Base-by-base conservation (phyloP, 1,139 yeast species). In the Candida neerlandica region DNA sequence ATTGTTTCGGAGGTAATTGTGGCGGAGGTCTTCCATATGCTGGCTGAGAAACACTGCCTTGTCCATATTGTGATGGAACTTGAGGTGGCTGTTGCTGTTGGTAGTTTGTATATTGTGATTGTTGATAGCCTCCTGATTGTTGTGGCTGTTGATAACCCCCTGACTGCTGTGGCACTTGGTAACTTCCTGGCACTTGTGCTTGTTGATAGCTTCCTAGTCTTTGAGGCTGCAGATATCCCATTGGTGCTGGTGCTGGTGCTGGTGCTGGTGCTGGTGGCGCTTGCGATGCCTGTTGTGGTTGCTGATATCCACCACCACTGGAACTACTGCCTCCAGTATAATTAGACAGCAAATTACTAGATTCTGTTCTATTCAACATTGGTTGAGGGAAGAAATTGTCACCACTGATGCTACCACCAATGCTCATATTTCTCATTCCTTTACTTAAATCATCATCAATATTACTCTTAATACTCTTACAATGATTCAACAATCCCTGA, bases 401-500 rank as follows among this genome's bases (percentile, higher is more conserved):
- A 33, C 15, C 11, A n/a, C 27, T 14, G 14, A 46, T 35, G 15
- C 35, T 34, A 33, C 15, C 11, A n/a, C 27, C 19, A 19, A 46
- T 35, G 15, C 35, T 34, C 35, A 46, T 42, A 16, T 26, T 40
- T 12, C 35, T 37, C 42, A 46, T 33, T 9, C 43, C 41, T 40
- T 41, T 14, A 27, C 37, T 42, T 30, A 46, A 41, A 23, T 41
- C 41, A 27, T 41, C 41, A 27, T 41, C 45, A 23, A 46, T 33
- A 11, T 35, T 23, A 29, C 26, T 27, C 37, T 42, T 46, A 6
- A 46, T 12, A 26, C 35, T 33, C 15, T 26, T 39, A 40, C 50
- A 45, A 42, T 47, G 80, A 12, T 67, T 67, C 29, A 75, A 64
- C 43, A 91, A 67, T 43, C 82, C 79, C 3, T 70, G 68, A 63